phyloP scores from a whole-genome alignment of 192 early-diverging fungal species.

The Podila clonocystis region DNA sequence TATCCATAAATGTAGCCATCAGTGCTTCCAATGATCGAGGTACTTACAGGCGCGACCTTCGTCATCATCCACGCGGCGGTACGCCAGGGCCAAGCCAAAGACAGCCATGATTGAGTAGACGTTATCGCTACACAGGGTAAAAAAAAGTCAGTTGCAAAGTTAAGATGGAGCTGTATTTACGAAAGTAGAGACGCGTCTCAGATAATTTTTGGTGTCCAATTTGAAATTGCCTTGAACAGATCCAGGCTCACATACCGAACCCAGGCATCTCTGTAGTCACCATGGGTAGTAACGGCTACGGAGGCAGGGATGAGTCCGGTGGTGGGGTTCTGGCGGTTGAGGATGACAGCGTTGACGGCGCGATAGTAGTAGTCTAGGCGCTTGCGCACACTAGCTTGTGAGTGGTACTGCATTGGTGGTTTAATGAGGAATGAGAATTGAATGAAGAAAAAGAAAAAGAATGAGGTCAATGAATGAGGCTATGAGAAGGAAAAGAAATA shows the following conservation, averaged over 20 bases:
- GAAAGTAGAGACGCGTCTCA: background rate
- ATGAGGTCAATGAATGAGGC: background rate
- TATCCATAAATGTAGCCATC: too few species aligned
- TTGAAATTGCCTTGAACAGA: background rate
- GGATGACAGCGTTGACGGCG: constrained; percentile 77
- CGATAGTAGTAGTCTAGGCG: constrained; percentile 82
- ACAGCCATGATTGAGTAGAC: constrained; percentile 89
- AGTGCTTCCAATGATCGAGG: background rate
- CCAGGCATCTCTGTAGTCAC: constrained; percentile 92
- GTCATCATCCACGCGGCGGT: constrained; percentile 86
- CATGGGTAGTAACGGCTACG: constrained; percentile 87
- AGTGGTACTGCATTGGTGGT: constrained; percentile 10
- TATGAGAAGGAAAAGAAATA: background rate
- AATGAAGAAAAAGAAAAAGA: background rate
- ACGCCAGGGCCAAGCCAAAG: constrained; percentile 85
- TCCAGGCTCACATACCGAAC: constrained; percentile 65
- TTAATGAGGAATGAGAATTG: background rate
- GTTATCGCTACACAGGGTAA: constrained; percentile 76
- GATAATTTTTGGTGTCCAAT: background rate
- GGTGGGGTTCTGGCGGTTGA: constrained; percentile 81
- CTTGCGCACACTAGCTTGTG: constrained; percentile 42
- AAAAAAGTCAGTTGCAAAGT: background rate
- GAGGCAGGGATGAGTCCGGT: constrained; percentile 90
- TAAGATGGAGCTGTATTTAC: background rate
- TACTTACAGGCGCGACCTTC: constrained; percentile 80